phyloP scores from a whole-genome alignment of 2,329 filamentous ascomycete species.

The Fusarium brachygibbosum region DNA sequence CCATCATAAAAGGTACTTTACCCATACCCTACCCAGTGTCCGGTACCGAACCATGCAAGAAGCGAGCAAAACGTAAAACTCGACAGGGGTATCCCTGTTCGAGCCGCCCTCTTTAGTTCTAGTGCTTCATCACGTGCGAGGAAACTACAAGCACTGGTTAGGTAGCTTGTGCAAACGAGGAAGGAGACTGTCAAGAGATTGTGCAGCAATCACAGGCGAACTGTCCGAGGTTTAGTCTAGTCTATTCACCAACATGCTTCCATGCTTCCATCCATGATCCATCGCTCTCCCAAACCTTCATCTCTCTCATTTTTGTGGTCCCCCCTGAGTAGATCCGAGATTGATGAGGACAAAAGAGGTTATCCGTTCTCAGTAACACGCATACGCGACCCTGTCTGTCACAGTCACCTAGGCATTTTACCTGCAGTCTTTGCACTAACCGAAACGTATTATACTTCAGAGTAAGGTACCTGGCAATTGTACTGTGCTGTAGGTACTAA shows the following conservation, averaged over 20 bases:
- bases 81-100: conserved; percentile 32
- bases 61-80: conserved; percentile 41
- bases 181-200: conserved; percentile 26
- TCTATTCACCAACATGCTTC: conserved; percentile 8
- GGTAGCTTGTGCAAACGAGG: conserved; percentile 31
- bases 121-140: conserved; percentile 42
- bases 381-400: conserved; percentile 38
- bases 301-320: conserved; percentile 34
- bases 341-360: conserved; percentile 21
- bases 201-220: conserved; percentile 3
- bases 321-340: conserved; percentile 35
- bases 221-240: conserved; percentile 4
- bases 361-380: conserved; percentile 23
- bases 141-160: conserved; percentile 28
- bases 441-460: not conserved
- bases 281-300: not conserved
- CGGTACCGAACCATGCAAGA: conserved; percentile 39
- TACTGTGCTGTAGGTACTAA: conserved; percentile 22
- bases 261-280: conserved; percentile 5
- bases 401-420: conserved; percentile 15
- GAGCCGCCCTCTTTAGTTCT: conserved; percentile 16
- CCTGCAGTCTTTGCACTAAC: conserved; percentile 10
- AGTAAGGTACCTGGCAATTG: not conserved
- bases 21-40: conserved; percentile 28
- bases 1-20: conserved; percentile 34